A percentile compares a stretch with the other conserved stretches of the same genome.
Evolutionary conservation across 305 asterid species (phyloP).

Genomic region (Petunia hybrid): DNA sequence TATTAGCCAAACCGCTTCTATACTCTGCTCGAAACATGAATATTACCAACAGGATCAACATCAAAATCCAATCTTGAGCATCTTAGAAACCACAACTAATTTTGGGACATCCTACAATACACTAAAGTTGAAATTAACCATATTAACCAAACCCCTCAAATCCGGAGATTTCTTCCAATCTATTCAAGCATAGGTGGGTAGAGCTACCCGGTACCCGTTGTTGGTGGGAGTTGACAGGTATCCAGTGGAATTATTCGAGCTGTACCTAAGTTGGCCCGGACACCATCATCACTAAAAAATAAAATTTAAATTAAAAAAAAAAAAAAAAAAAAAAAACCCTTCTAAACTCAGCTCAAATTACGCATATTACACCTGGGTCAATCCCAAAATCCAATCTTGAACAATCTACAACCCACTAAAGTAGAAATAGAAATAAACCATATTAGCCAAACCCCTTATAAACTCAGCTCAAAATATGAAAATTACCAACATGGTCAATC

Average conservation of each 20-base stretch:
- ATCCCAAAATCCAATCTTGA: constrained; percentile 27
- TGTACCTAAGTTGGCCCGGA: too few relatives aligned
- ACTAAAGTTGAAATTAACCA: too few relatives aligned
- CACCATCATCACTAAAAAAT: neutral
- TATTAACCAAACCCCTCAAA: constrained; percentile 1
- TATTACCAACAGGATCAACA: too few relatives aligned
- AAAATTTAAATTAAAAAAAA: neutral
- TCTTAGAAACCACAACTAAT: too few relatives aligned
- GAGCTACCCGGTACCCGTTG: too few relatives aligned
- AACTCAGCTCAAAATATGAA: constrained; percentile 13
- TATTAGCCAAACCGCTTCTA: neutral
- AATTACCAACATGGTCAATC: constrained; percentile 24
- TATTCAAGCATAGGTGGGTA: too few relatives aligned
- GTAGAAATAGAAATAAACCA: neutral
- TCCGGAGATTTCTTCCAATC: too few relatives aligned
- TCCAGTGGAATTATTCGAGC: too few relatives aligned
- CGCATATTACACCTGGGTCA: constrained; percentile 23
- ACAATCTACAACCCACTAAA: neutral
- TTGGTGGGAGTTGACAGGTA: too few relatives aligned
- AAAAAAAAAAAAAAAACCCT: neutral
- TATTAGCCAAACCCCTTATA: constrained; percentile 20
- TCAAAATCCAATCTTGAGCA: constrained; percentile 22
- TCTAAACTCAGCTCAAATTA: constrained; percentile 11
- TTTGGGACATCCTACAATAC: neutral
- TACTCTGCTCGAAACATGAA: too few relatives aligned